phyloP scores from a whole-genome alignment of 257 asterid genomes.

The Striga asiatica region DNA sequence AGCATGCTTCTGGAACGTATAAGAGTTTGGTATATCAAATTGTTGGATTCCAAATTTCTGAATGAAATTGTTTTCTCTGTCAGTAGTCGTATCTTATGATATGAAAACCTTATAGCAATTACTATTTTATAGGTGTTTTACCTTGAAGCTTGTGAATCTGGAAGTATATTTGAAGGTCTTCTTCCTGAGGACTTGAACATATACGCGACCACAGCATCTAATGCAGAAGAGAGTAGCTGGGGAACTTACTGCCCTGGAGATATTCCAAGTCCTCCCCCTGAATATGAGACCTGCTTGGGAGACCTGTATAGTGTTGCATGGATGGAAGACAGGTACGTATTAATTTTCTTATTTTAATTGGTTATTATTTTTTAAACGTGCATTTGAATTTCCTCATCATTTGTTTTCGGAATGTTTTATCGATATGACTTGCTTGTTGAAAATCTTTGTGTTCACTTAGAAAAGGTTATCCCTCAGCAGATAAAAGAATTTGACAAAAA shows the following conservation, averaged over 20 bases:
- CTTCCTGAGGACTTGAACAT: slow-evolving; percentile 81
- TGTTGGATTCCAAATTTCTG: not conserved
- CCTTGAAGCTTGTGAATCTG: slow-evolving; percentile 94
- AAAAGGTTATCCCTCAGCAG: too few species aligned
- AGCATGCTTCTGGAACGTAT: slow-evolving; percentile 83
- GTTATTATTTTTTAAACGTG: not conserved
- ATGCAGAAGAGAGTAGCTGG: slow-evolving; percentile 95
- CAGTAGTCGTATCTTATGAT: not conserved
- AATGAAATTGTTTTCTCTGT: not conserved
- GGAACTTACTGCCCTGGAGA: slow-evolving; percentile 99
- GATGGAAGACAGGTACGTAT: slow-evolving; percentile 94
- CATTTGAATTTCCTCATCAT: not conserved
- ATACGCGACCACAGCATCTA: slow-evolving; percentile 93
- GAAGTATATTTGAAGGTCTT: slow-evolving; percentile 95
- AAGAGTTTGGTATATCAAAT: slow-evolving; percentile 64
- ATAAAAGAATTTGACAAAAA: not conserved
- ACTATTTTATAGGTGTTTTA: slow-evolving; percentile 55
- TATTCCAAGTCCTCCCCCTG: slow-evolving; percentile 73
- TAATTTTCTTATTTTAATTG: not conserved
- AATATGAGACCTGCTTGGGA: slow-evolving; percentile 83
- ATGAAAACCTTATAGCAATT: slow-evolving; percentile 6
- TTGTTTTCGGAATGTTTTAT: not conserved
- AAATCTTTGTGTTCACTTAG: too few species aligned
- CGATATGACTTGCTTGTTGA: too few species aligned
- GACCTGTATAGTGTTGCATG: slow-evolving; percentile 93